Conservation (phyloP, 2,329 filamentous ascomycete genomes). For the Botrytis galanthina region DNA sequence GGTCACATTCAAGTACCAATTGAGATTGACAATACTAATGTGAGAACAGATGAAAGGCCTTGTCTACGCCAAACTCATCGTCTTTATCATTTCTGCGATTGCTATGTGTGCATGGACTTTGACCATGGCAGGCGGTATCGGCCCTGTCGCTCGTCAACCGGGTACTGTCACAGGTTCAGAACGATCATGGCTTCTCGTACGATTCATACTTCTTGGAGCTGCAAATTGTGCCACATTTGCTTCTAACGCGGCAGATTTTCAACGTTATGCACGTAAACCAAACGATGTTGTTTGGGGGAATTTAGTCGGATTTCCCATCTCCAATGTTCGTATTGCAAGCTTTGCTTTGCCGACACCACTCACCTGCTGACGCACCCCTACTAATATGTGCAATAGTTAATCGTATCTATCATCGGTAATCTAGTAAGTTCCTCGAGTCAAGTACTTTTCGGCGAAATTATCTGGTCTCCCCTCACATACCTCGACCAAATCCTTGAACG, state of each 20-base stretch:
- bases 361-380: too few species aligned
- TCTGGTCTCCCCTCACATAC: constrained; percentile 41
- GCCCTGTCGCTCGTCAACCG: constrained; percentile 34
- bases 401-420: constrained; percentile 43
- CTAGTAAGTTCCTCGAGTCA: constrained; percentile 40
- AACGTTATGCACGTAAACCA: constrained; percentile 44
- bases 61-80: constrained; percentile 41
- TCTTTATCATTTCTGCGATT: constrained; percentile 42
- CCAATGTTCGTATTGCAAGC: constrained; percentile 34
- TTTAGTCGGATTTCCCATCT: constrained; percentile 43
- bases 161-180: constrained; percentile 38
- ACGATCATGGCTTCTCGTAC: constrained; percentile 41
- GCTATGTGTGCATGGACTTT: constrained; percentile 44
- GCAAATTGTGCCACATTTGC: constrained; percentile 42
- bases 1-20: neutral
- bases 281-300: constrained; percentile 45
- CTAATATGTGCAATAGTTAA: constrained; percentile 22
- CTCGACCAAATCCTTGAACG: constrained; percentile 41
- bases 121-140: constrained; percentile 37
- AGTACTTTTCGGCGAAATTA: constrained; percentile 39
- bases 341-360: neutral
- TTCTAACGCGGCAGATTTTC: constrained; percentile 46
- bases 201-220: constrained; percentile 41
- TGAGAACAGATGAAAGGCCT: constrained; percentile 36
- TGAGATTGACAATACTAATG: constrained; percentile 24